Conservation (phyloP, 345 rosid species). For the Eucalyptus regnans region DNA sequence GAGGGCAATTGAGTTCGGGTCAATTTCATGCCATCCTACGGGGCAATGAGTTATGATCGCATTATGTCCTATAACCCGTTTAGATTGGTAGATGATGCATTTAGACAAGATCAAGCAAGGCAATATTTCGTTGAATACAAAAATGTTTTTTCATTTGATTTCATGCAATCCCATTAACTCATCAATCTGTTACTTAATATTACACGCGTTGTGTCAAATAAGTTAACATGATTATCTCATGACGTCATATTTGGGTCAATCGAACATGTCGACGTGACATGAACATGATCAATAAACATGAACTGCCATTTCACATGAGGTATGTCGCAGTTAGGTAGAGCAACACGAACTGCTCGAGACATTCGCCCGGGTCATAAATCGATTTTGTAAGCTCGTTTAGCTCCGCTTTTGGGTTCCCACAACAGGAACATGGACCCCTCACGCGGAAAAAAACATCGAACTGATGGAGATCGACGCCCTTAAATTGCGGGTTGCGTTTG, state of each 20-base stretch:
- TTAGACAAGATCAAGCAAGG: neutral
- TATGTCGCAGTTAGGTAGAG: accelerated
- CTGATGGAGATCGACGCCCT: neutral
- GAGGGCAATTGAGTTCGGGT: too few relatives aligned
- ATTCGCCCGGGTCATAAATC: accelerated
- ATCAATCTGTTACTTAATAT: accelerated
- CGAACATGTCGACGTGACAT: accelerated
- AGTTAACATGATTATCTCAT: accelerated
- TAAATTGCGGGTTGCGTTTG: neutral
- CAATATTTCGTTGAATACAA: accelerated
- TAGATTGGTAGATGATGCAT: neutral
- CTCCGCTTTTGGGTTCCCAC: too few relatives aligned
- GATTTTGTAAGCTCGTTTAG: too few relatives aligned
- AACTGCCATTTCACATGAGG: neutral
- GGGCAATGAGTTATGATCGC: neutral
- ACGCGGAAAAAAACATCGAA: neutral
- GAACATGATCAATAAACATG: neutral
- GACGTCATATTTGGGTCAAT: accelerated
- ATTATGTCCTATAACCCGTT: accelerated
- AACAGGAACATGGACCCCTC: neutral
- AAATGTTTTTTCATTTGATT: neutral
- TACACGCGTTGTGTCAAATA: accelerated
- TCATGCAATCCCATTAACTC: neutral
- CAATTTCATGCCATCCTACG: neutral
- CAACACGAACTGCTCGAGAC: accelerated